Conservation (phyloP, 768 basidiomycete genomes). For the Russula lepida region DNA sequence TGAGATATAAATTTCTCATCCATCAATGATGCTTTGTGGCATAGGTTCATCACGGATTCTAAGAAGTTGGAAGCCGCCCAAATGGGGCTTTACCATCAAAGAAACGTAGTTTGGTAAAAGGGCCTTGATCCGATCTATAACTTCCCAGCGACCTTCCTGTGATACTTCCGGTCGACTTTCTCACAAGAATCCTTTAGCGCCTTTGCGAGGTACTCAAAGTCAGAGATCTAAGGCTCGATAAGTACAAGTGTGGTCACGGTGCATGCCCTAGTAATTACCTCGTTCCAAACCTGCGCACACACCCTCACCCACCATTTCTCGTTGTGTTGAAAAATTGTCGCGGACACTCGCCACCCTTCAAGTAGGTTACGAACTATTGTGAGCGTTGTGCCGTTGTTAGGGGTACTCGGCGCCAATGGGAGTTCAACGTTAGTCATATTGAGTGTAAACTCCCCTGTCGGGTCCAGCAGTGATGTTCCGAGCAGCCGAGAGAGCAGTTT, state of each 20-base stretch:
- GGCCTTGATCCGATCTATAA: not conserved
- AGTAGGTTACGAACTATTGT: slow-evolving; percentile 22
- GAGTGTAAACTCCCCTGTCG: slow-evolving; percentile 45
- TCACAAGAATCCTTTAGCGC: slow-evolving; percentile 22
- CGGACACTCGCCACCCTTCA: slow-evolving; percentile 27
- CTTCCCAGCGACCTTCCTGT: not conserved
- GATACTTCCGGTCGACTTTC: slow-evolving; percentile 17
- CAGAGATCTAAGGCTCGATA: slow-evolving; percentile 21
- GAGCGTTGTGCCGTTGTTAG: slow-evolving; percentile 20
- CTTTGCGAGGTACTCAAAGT: slow-evolving; percentile 25
- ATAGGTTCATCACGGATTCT: not conserved
- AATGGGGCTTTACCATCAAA: not conserved
- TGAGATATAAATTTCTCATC: not conserved
- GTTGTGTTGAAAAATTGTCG: slow-evolving; percentile 25
- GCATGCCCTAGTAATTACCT: slow-evolving; percentile 23
- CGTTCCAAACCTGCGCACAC: slow-evolving; percentile 32
- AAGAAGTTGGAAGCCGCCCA: too few species aligned
- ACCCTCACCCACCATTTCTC: slow-evolving; percentile 31
- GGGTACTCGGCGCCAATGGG: slow-evolving; percentile 28
- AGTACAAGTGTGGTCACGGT: not conserved
- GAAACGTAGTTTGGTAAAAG: not conserved
- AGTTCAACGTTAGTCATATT: slow-evolving; percentile 58
- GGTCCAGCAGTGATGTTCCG: slow-evolving; percentile 56
- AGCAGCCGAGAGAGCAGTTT: slow-evolving; percentile 48
- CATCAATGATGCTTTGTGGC: not conserved